A percentile compares a stretch with the other conserved stretches of the same genome.
phyloP scores from a whole-genome alignment of 2,329 filamentous ascomycete genomes.

The Cytospora paraplurivora region DNA sequence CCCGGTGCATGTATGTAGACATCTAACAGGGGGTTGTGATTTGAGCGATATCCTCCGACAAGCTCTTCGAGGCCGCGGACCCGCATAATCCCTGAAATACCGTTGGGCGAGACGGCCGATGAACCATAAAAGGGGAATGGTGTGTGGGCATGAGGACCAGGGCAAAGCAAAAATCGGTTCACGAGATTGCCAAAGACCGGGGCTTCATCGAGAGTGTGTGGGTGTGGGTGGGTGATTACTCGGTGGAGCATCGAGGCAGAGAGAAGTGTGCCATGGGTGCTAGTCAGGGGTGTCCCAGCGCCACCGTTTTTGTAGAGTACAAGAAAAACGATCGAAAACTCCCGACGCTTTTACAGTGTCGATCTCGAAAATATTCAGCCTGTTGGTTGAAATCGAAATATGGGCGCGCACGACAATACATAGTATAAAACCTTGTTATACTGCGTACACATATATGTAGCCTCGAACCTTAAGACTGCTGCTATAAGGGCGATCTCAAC shows the following conservation, averaged over 20 bases:
- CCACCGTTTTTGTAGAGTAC: conserved; percentile 11
- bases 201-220: conserved; percentile 25
- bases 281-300: conserved; percentile 23
- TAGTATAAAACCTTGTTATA: conserved; percentile 20
- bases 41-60: conserved; percentile 50
- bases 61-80: conserved; percentile 40
- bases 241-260: conserved; percentile 21
- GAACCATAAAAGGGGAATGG: conserved; percentile 44
- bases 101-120: conserved; percentile 49
- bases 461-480: conserved; percentile 11
- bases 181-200: conserved; percentile 49
- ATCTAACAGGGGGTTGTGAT: conserved; percentile 45
- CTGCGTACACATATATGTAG: conserved; percentile 9
- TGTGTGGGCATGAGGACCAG: conserved; percentile 38
- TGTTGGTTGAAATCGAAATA: conserved; percentile 15
- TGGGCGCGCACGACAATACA: conserved; percentile 7
- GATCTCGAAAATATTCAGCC: conserved; percentile 20
- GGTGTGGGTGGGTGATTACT: conserved; percentile 25
- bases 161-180: conserved; percentile 46
- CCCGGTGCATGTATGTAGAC: conserved; percentile 39
- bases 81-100: conserved; percentile 50
- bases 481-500: conserved; percentile 11
- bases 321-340: conserved; percentile 19
- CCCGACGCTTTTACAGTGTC: conserved; percentile 17
- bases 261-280: conserved; percentile 18